Evolutionary conservation across 176 grass and related monocot genomes (phyloP), one percentile per base, ranked within the genome.

Genomic region (Tillandsia fasciculata): DNA sequence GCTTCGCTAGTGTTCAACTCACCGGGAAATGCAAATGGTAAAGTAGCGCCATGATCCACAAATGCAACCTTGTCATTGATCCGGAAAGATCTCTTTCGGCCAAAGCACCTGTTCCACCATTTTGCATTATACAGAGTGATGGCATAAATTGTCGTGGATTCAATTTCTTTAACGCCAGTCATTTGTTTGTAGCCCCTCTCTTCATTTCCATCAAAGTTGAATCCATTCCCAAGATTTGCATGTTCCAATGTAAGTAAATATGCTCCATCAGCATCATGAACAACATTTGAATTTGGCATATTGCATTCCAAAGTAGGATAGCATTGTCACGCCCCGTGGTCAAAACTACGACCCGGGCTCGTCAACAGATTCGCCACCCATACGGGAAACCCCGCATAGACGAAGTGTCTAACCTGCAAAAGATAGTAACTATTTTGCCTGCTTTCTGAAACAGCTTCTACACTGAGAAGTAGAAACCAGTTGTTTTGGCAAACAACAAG

Each of bases 1-100:
- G 64, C 51, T 29, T 80, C 79, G 69, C 63, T 77, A 49, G 64
- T 66, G 74, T 85, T 75, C 27, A 82, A 48, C 73, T 75, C 70
- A 12, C 33, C 20, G 53, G 72, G 69, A 66, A 71, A 77, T 67
- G 53, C 53, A 78, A 80, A 70, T 75, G 70, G 70, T 26, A 85
- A 63, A 65, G 57, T 58, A 65, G 33, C 47, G 64, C 68, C 75
- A 68, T 70, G 28, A 23, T 71, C 9, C 72, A 79, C 12, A 74
- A 68, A 59, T 26, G 74, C 48, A 63, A 80, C 54, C 69, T 66
- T 67, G 15, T 23, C 14, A 72, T 24, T 28, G 82, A 64, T 65
- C 48, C 50, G 66, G 69, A 79, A 71, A 77, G 69, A 68, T 66
- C 70, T 82, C 53, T 71, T 58, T 76, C 76, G 48, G 82, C 66